Base-by-base conservation (phyloP, 176 grass and related monocot species). In the Eragrostis nindensis region DNA sequence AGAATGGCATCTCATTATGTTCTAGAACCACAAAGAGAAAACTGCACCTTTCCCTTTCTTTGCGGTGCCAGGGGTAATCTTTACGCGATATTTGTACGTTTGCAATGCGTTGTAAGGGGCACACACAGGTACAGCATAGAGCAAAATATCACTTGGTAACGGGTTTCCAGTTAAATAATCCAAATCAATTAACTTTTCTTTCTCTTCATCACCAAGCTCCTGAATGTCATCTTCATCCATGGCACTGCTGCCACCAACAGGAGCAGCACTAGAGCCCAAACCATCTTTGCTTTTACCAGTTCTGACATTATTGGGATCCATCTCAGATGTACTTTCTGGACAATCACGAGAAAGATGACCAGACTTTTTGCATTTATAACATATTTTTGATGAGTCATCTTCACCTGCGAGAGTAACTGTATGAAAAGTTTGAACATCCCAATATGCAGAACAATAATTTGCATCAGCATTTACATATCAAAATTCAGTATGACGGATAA, bases 321-420 rank as follows among this genome's bases (percentile, higher is more conserved):
- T 21, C 81, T 84, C 88, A 41, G 62, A 81, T 68, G 70, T 79
- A 86, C 66, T 74, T 88, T 99, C 92, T 70, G 74, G 89, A 88
- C 96, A 99, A 89, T 99, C 96, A 25, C 88, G 89, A 62, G 92
- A 90, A 79, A 99, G 96, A 81, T 99, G 96, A 41, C 96, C 96
- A 11, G 46, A 30, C 50, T 99, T 99, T 82, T 99, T 99, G 82
- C 92, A 99, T 88, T 91, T 99, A 79, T 93, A 99, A 84, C 96
- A 93, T 80, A 93, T 86, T 88, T 99, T 95, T 56, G 66, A 81
- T 19, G 82, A 85, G 30, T 86, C 88, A 36, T 91, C 86, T 89
- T 90, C 87, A 72, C 83, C 95, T 98, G 88, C 11, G 74, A 44
- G 54, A 73, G 38, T 68, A 46, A 82, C 77, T n/a, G 21, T 40